Base-by-base conservation (phyloP, 2,329 filamentous ascomycete genomes). In the Verticillium isaacii region DNA sequence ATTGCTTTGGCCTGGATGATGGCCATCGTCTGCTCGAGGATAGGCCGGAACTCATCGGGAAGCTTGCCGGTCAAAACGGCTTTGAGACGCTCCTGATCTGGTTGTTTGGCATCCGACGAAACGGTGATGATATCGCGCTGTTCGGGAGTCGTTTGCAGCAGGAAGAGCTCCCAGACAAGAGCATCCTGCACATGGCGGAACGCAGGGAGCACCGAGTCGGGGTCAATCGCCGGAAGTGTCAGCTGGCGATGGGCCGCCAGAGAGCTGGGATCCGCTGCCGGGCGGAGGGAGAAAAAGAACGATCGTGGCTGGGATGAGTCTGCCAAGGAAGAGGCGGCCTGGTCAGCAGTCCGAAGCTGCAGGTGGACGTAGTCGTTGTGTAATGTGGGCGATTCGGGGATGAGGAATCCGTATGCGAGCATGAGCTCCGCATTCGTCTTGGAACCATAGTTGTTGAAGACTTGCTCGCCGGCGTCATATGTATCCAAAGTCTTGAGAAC, bases 361-460 rank as follows among this genome's bases (percentile, higher is more conserved):
- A 87, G 74, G 68, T 87, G 84, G 1, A 84, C 72, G 68, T 87
- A 87, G 70, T 87, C 85, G 66, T 87, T 87, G 69, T 87, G 84
- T 61, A 86, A 73, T 5, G 68, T 71, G 0, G 74, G 71, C 0
- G 77, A 78, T 60, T 79, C 74, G 1, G 81, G 79, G 0, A 88
- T 69, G 64, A 84, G 78, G 69, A 89, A 89, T 2, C 86, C 85
- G 68, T 89, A 89, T 0, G 82, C 86, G 2, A 89, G 75, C 1
- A 89, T 78, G 29, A 89, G 76, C 74, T 91, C 88, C 62, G 88
- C 89, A 68, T 92, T 93, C 7, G 89, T 90, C 73, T 91, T 90
- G 69, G 78, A 72, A 34, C 89, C 89, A 69, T 93, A 93, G 71
- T 91, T 92, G 76, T 91, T 91, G 68, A 81, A 88, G 29, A 87